phyloP scores from a whole-genome alignment of 2,329 filamentous ascomycete genomes.

The Hymenoscyphus scutula region DNA sequence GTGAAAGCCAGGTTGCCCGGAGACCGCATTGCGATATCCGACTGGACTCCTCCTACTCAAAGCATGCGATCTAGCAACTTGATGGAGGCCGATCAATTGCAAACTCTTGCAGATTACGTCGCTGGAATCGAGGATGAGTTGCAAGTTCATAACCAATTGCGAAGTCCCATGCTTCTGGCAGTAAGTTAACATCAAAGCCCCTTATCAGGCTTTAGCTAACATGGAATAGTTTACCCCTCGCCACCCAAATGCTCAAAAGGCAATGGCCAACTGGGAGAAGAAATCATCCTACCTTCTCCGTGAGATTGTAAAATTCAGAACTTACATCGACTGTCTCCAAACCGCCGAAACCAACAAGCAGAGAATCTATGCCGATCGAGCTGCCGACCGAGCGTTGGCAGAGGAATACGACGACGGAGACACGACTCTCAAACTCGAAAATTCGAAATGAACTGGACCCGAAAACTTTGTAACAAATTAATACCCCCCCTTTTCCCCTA shows the following conservation, averaged over 20 bases:
- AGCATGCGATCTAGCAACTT: conserved; percentile 82
- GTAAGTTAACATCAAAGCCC: conserved; percentile 41
- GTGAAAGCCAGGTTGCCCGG: conserved; percentile 66
- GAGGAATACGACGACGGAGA: conserved; percentile 29
- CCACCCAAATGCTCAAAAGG: conserved; percentile 74
- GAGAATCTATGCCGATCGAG: conserved; percentile 63
- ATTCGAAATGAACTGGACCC: background rate
- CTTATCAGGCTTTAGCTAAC: conserved; percentile 4
- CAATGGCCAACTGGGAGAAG: conserved; percentile 95
- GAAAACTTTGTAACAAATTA: background rate
- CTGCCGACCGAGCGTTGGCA: conserved; percentile 30
- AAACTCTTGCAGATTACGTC: conserved; percentile 74
- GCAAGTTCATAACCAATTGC: conserved; percentile 81
- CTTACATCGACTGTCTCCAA: conserved; percentile 83
- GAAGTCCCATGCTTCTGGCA: conserved; percentile 82
- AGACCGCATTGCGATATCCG: conserved; percentile 78
- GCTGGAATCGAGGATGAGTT: conserved; percentile 82
- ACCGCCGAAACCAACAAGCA: conserved; percentile 67
- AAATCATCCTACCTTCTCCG: conserved; percentile 88
- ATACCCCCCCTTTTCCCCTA: background rate
- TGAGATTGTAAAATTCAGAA: conserved; percentile 95
- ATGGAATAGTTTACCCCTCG: conserved; percentile 69
- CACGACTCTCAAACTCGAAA: conserved; percentile 15
- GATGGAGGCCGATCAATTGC: conserved; percentile 77
- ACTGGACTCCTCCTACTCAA: conserved; percentile 87